Conservation (phyloP, 116 monocot genomes). For the Zostera marina region DNA sequence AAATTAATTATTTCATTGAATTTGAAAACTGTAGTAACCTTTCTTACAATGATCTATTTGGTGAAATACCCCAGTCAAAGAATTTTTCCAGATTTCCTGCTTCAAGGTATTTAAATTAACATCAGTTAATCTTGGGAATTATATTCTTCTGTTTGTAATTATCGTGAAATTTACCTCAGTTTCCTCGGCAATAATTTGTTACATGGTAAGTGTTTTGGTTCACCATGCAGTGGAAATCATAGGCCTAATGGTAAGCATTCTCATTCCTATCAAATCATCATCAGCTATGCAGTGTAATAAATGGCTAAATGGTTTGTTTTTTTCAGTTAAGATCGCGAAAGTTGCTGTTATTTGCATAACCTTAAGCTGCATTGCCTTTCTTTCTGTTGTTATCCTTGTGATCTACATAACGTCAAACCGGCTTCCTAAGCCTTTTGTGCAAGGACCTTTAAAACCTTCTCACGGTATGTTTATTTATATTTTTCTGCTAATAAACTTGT, state of each 20-base stretch:
- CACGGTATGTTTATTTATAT: constrained; percentile 19
- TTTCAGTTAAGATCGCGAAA: constrained; percentile 42
- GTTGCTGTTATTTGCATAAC: constrained; percentile 39
- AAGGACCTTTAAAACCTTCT: constrained; percentile 17
- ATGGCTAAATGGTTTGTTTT: not conserved
- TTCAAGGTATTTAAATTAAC: constrained; percentile 37
- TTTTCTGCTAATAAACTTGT: not conserved
- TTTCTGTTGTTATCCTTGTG: constrained; percentile 35
- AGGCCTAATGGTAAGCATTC: constrained; percentile 36
- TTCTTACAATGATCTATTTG: constrained; percentile 87
- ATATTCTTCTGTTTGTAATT: not conserved
- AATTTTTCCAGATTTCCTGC: constrained; percentile 63
- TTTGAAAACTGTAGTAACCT: constrained; percentile 43
- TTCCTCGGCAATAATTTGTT: constrained; percentile 71
- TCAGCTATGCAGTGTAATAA: not conserved
- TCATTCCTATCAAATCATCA: not conserved
- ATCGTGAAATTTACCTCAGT: constrained; percentile 16
- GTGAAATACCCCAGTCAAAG: constrained; percentile 43
- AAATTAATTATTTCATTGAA: too few relatives aligned
- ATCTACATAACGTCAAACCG: constrained; percentile 43
- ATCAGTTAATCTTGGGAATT: not conserved
- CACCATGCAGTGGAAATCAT: constrained; percentile 22
- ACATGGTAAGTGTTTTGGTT: constrained; percentile 35
- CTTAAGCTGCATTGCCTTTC: constrained; percentile 42
- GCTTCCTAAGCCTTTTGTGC: constrained; percentile 27